These are phyloP conservation scores for Macrocystidia cucumis DNA, from an alignment of 1,284 basidiomycete species.

Conservation along the genomic window DNA sequence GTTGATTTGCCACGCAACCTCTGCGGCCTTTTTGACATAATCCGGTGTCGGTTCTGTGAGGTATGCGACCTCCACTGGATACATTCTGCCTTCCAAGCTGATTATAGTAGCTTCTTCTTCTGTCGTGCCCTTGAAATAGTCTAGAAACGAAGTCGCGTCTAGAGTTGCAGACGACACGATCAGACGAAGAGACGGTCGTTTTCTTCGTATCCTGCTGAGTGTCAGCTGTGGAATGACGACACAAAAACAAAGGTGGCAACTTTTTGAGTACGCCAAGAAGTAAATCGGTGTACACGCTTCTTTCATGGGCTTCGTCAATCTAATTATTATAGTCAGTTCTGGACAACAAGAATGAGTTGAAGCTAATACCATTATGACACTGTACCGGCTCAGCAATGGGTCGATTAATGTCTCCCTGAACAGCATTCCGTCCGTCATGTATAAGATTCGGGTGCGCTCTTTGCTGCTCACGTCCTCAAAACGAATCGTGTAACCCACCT, in stretches of 20 bases:
- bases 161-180: constrained; percentile 95
- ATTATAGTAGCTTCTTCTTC: constrained; percentile 66
- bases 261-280: constrained; percentile 90
- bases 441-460: constrained; percentile 84
- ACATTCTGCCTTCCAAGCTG: constrained; percentile 90
- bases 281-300: constrained; percentile 91
- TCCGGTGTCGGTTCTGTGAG: constrained; percentile 68
- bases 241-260: no score
- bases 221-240: constrained; percentile 14
- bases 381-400: constrained; percentile 84
- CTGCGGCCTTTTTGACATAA: constrained; percentile 80
- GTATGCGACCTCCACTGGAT: constrained; percentile 83
- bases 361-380: constrained; percentile 82
- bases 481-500: constrained; percentile 97
- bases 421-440: constrained; percentile 97
- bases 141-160: constrained; percentile 81
- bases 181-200: constrained; percentile 82
- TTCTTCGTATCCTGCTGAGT: constrained; percentile 78
- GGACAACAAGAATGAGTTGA: constrained; percentile 7
- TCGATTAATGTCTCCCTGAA: constrained; percentile 92
- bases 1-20: constrained; percentile 85
- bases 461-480: constrained; percentile 91
- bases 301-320: constrained; percentile 97
- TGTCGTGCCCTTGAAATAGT: constrained; percentile 68
- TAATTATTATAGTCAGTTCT: constrained; percentile 21